Evolutionary conservation across 306 rosid genomes (phyloP), one percentile per base, ranked within the genome.

Genomic region (Ochetophila trinervis): DNA sequence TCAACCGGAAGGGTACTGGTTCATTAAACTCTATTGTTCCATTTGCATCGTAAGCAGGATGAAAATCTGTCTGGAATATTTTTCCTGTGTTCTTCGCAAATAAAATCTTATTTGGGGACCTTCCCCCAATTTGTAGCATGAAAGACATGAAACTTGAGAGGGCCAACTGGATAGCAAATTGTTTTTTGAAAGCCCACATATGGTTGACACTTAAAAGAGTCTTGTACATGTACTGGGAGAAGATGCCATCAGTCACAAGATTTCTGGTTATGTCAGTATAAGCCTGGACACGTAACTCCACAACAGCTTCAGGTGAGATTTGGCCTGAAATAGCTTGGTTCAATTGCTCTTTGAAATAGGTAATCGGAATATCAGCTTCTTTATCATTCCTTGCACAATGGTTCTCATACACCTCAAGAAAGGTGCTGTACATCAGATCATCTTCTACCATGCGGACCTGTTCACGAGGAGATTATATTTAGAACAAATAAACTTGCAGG

Each of bases 371-470:
- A 83, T 94, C 99, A 23, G 99, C 97, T 85, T 90, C 99, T 19
- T 86, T 85, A 72, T 90, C 92, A 65, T 90, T 90, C 73, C 99
- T 88, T 23, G 99, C 91, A 78, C 99, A 94, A 73, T 94, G 97
- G 67, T 94, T 94, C 81, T 94, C 99, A 58, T 94, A 94, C 71
- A 94, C 99, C 90, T 94, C 99, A 72, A 94, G 99, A 85, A 90
- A 90, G 64, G 99, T 90, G 84, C 93, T 94, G 75, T 90, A 94
- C 99, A 94, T 86, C 78, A 94, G 79, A 83, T 94, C 99, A 78
- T 94, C 99, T 81, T 94, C 99, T 57, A 94, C 99, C 99, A 94
- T 84, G 74, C 97, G 99, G 50, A 94, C 99, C 99, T 94, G 87
- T 20, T 59, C 62, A 76, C 45, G 35, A 47, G 81, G 63, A 21